Evolutionary conservation across 2,329 filamentous ascomycete species (phyloP), one percentile per base, ranked within the genome.

Genomic region (Fusarium sp.): DNA sequence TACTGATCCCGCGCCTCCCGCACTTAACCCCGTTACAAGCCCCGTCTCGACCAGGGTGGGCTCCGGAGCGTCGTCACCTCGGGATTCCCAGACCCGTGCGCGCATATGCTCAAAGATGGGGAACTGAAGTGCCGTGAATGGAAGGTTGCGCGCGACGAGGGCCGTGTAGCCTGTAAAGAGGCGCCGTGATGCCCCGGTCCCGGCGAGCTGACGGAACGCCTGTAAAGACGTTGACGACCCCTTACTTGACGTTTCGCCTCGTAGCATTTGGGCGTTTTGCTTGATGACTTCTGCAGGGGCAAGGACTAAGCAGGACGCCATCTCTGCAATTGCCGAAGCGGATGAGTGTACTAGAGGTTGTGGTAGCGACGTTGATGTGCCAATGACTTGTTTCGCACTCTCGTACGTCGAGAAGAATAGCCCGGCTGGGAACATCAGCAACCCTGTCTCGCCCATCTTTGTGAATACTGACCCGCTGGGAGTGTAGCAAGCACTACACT

Each of bases 381-480:
- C 86, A 2, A 97, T 87, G 4, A 89, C 82, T 4, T 85, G 84
- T 82, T 97, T 97, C 23, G 92, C 87, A 54, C 88, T 91, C 84
- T 98, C 95, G 82, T 98, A 98, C 1, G 94, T 95, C 3, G 93
- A 95, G 83, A 98, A 98, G 86, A 98, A 98, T 13, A 94, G 88
- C 69, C 94, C 95, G 61, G 95, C 93, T 93, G 75, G 59, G 23
- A 18, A 32, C 52, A 16, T 68, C 6, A 76, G 73, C 16, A 39
- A 35, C 23, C 16, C 16, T 7, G 14, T 41, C 11, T 23, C n/a
- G 7, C 6, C 5, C 13, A n/a, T 0, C 10, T 25, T 8, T 13
- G 14, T 16, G 25, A 7, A 32, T 54, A 72, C 84, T 70, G 82
- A 94, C 93, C 94, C 66, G 93, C 94, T n/a, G 95, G 95, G n/a